A percentile compares a stretch with the other conserved stretches of the same genome.
Conservation (phyloP, 1,139 yeast genomes). For the Protomyces inouyei region DNA sequence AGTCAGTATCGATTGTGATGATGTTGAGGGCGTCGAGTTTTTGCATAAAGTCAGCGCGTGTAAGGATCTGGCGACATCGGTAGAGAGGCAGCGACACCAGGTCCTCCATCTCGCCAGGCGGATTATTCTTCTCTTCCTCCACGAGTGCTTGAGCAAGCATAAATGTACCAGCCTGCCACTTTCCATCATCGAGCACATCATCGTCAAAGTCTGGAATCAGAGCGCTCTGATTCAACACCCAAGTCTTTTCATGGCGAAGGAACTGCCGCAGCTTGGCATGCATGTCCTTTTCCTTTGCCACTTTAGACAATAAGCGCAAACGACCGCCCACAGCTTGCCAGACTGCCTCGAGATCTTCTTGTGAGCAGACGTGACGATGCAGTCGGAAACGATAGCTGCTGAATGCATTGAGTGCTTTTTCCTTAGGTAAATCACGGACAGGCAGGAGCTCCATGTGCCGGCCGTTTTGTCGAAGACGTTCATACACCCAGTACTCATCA, state of each 20-base stretch:
- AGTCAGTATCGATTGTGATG: conserved; percentile 66
- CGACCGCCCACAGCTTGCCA: conserved; percentile 77
- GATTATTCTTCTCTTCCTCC: conserved; percentile 51
- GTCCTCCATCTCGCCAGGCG: conserved; percentile 34
- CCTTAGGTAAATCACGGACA: conserved; percentile 59
- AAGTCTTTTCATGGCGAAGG: conserved; percentile 74
- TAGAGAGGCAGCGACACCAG: conserved; percentile 74
- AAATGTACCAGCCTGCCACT: conserved; percentile 74
- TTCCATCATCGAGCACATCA: conserved; percentile 82
- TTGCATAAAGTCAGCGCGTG: conserved; percentile 75
- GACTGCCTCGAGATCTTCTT: conserved; percentile 49
- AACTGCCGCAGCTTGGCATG: conserved; percentile 62
- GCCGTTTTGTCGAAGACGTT: conserved; percentile 64
- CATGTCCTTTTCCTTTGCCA: conserved; percentile 60
- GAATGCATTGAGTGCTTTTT: conserved; percentile 56
- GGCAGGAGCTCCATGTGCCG: conserved; percentile 70
- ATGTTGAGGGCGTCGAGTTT: conserved; percentile 68
- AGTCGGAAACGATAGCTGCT: conserved; percentile 46
- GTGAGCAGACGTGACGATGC: conserved; percentile 43
- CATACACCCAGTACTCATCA: conserved; percentile 86
- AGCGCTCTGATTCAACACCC: conserved; percentile 82
- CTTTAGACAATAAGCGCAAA: conserved; percentile 75
- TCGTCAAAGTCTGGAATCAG: conserved; percentile 72
- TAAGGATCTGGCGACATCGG: conserved; percentile 82
- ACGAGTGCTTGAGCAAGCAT: conserved; percentile 67